Conservation (phyloP, 768 basidiomycete species). For the Sporobolomyces roseus region DNA sequence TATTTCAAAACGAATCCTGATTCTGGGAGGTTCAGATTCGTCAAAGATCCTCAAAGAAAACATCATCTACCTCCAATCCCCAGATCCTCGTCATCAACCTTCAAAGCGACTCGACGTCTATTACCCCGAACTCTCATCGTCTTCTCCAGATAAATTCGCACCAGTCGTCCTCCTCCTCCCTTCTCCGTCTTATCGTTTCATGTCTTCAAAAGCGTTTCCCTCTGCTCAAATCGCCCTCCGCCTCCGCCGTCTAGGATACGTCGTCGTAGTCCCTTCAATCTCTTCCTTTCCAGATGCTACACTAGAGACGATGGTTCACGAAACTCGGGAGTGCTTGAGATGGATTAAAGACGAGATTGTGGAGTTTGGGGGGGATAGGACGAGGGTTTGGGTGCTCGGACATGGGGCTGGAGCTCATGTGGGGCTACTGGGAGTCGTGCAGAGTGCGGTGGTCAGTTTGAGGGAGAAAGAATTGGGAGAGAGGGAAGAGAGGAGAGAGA, state of each 20-base stretch:
- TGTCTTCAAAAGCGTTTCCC: neutral
- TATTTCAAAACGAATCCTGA: conserved; percentile 10
- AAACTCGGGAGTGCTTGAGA: neutral
- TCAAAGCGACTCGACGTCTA: conserved; percentile 16
- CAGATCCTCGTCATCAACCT: no score
- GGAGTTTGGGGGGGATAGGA: conserved; percentile 2
- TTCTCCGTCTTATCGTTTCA: conserved; percentile 4
- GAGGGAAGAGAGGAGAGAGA: neutral
- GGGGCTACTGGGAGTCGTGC: conserved; percentile 2
- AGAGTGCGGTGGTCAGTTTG: conserved; percentile 5
- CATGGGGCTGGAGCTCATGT: conserved; percentile 11
- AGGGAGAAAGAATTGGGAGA: neutral
- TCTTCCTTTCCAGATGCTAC: neutral
- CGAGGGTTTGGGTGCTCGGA: conserved; percentile 1
- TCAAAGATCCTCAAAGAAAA: conserved; percentile 7
- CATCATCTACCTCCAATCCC: conserved; percentile 2
- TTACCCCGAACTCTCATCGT: neutral
- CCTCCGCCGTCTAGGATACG: neutral
- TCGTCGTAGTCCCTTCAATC: conserved; percentile 23
- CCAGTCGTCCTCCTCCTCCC: conserved; percentile 13
- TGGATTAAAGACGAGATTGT: neutral
- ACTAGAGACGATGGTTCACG: neutral
- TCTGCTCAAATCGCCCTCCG: conserved; percentile 8
- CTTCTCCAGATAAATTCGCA: no score
- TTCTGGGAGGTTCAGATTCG: conserved; percentile 12